Percentiles rank a stretch among this genome's conserved stretches.
Evolutionary conservation across 805 yeast species (phyloP).

Genomic region (Kurtzmaniella cleridarum): DNA sequence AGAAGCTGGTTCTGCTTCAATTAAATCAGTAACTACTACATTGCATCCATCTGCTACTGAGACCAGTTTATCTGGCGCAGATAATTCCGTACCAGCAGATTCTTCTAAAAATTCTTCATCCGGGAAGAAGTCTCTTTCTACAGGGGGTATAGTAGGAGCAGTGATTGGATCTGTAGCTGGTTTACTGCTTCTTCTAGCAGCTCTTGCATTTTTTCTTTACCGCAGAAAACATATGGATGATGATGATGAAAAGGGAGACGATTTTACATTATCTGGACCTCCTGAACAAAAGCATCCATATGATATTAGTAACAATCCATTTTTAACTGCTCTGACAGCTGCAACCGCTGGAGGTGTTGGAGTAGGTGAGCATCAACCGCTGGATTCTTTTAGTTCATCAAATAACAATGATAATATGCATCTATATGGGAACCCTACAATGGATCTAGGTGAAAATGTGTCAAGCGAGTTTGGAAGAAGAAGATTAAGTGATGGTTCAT

Average conservation of each 20-base stretch:
- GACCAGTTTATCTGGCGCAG: slow-evolving; percentile 8
- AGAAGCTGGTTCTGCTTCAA: slow-evolving; percentile 6
- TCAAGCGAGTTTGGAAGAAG: slow-evolving; percentile 38
- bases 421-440: slow-evolving; percentile 9
- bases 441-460: slow-evolving; percentile 8
- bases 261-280: slow-evolving; percentile 26
- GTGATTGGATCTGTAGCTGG: slow-evolving; percentile 40
- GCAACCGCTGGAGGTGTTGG: slow-evolving; percentile 10
- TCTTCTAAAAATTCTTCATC: neutral
- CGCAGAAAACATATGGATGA: slow-evolving; percentile 37
- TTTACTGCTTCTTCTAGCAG: slow-evolving; percentile 25
- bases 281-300: slow-evolving; percentile 11
- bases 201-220: slow-evolving; percentile 36
- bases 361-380: slow-evolving; percentile 8
- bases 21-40: slow-evolving; percentile 3
- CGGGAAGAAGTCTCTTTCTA: slow-evolving; percentile 14
- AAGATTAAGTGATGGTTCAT: slow-evolving; percentile 49
- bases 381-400: slow-evolving; percentile 14
- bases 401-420: slow-evolving; percentile 13
- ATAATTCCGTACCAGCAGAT: slow-evolving; percentile 12
- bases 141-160: slow-evolving; percentile 39
- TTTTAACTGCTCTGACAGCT: slow-evolving; percentile 17
- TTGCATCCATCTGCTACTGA: slow-evolving; percentile 10
- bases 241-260: slow-evolving; percentile 40
- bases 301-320: slow-evolving; percentile 18